Percentiles rank a stretch among this genome's conserved stretches.
These are phyloP conservation scores for Carex parvula DNA, from an alignment of 176 grass and related monocot genomes.

Conservation along the genomic window DNA sequence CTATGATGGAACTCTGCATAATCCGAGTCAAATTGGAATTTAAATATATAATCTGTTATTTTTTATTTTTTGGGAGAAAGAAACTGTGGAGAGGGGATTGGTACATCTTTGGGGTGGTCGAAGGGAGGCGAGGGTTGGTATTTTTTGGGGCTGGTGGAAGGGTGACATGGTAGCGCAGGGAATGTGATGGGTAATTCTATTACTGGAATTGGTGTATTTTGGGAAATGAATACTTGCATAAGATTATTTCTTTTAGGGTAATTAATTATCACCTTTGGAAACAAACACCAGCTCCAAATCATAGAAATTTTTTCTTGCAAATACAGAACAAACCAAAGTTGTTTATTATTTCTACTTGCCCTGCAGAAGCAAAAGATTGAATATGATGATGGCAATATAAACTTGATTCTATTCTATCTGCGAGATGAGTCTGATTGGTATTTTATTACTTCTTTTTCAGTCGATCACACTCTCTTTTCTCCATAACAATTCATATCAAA, in stretches of 20 bases:
- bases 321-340: not conserved
- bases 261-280: not conserved
- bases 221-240: not conserved
- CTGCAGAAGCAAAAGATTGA: not conserved
- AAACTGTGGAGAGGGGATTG: not conserved
- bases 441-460: conserved; percentile 42
- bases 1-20: not conserved
- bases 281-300: not conserved
- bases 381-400: not conserved
- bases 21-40: not conserved
- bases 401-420: not conserved
- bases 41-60: not conserved
- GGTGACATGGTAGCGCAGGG: not conserved
- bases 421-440: not conserved
- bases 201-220: not conserved
- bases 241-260: not conserved
- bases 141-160: not conserved
- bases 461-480: conserved; percentile 94
- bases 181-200: not conserved
- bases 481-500: conserved; percentile 98
- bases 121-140: not conserved
- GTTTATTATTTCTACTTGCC: not conserved
- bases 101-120: not conserved
- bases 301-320: not conserved
- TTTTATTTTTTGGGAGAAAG: not conserved